Percentiles rank a stretch among this genome's conserved stretches.
phyloP scores from a whole-genome alignment of 441 rosid genomes.

The Syzygium malaccense region DNA sequence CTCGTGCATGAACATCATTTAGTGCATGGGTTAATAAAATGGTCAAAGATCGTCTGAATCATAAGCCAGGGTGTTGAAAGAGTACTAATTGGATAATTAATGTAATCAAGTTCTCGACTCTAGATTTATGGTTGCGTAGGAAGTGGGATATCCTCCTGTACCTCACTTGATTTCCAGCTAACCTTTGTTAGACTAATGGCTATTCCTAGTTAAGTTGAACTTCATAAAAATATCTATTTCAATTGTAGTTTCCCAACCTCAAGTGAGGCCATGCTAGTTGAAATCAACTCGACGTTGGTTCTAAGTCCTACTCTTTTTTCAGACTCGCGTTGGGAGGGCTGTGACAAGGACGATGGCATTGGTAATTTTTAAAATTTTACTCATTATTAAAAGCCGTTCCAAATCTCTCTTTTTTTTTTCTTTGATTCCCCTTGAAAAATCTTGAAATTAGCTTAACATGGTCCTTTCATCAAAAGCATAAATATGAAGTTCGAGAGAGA shows the following conservation, averaged over 20 bases:
- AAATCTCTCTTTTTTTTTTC: too few species aligned
- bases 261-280: not conserved
- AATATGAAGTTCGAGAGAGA: too few species aligned
- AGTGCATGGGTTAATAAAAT: not conserved
- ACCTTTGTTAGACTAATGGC: not conserved
- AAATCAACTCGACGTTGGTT: not conserved
- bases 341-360: not conserved
- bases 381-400: not conserved
- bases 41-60: not conserved
- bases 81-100: not conserved
- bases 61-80: not conserved
- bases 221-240: not conserved
- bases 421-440: accelerated
- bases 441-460: accelerated
- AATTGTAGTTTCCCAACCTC: not conserved
- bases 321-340: accelerated
- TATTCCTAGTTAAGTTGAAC: not conserved
- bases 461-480: not conserved
- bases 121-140: not conserved
- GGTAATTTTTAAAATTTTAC: not conserved
- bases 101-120: not conserved
- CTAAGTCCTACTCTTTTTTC: accelerated
- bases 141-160: not conserved
- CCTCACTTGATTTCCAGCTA: not conserved
- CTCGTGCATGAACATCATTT: not conserved